phyloP scores from a whole-genome alignment of 2,329 filamentous ascomycete genomes.

The Botrytis porri region DNA sequence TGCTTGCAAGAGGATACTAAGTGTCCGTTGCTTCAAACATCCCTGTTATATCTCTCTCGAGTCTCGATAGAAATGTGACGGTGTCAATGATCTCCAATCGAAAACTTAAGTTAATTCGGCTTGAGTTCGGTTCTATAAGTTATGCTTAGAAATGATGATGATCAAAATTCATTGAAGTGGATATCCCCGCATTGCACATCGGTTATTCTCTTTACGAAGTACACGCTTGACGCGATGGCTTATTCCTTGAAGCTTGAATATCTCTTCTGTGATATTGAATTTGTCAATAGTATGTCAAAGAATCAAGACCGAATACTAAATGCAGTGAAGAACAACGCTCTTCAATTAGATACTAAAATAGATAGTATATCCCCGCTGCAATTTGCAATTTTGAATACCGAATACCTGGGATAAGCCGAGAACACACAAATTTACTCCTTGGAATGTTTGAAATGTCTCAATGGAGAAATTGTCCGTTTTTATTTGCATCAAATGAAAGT shows the following conservation, averaged over 20 bases:
- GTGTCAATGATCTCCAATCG: background rate
- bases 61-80: background rate
- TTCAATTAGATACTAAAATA: background rate
- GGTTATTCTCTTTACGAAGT: background rate
- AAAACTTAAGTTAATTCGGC: background rate
- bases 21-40: background rate
- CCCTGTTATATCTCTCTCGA: background rate
- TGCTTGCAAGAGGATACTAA: background rate
- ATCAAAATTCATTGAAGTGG: background rate
- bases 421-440: background rate
- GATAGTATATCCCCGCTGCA: background rate
- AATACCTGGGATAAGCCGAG: background rate
- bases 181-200: background rate
- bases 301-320: background rate
- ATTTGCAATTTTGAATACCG: background rate
- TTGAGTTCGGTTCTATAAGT: background rate
- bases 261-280: background rate
- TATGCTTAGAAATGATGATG: background rate
- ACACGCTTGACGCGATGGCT: background rate
- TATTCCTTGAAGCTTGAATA: background rate
- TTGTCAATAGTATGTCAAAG: background rate
- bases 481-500: background rate
- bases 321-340: background rate
- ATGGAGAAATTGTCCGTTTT: background rate
- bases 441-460: background rate